A percentile compares a stretch with the other conserved stretches of the same genome.
Evolutionary conservation across 73 alveolate genomes (phyloP).

Genomic region (Blepharisma stoltei): DNA sequence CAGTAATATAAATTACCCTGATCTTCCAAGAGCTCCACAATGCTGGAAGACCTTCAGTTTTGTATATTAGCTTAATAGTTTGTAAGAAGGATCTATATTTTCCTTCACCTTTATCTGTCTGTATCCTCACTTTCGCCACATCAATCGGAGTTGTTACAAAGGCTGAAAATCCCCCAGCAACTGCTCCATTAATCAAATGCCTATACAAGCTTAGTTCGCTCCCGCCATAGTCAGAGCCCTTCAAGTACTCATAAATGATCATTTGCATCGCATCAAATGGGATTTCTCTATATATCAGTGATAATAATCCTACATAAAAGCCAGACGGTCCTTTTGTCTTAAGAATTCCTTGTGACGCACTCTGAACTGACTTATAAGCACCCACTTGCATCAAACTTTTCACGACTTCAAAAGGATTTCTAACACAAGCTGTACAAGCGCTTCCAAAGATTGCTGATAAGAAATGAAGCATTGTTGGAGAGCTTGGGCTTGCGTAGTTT

Average conservation of each 20-base stretch:
- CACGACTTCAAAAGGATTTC: conserved; percentile 71
- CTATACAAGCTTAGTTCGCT: background rate
- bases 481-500: background rate
- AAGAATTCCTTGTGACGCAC: conserved; percentile 38
- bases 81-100: conserved; percentile 3
- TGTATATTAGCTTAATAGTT: background rate
- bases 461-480: conserved; percentile 3
- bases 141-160: conserved; percentile 67
- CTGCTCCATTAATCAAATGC: conserved; percentile 43
- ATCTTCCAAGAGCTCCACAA: conserved; percentile 18
- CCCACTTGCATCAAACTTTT: conserved; percentile 59
- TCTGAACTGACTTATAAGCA: conserved; percentile 29
- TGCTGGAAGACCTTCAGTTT: conserved; percentile 27
- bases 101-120: conserved; percentile 39
- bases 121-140: conserved; percentile 52
- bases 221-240: conserved; percentile 3
- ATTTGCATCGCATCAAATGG: conserved; percentile 64
- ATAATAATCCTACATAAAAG: conserved; percentile 54
- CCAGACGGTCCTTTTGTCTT: conserved; percentile 45
- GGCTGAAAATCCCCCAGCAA: conserved; percentile 66
- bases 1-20: conserved; percentile 18
- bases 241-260: conserved; percentile 54
- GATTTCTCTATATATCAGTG: conserved; percentile 54
- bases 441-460: conserved; percentile 59
- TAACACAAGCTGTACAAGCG: conserved; percentile 45